Conservation (phyloP, 1,284 basidiomycete genomes). For the Pseudozyma hubeiensis region DNA sequence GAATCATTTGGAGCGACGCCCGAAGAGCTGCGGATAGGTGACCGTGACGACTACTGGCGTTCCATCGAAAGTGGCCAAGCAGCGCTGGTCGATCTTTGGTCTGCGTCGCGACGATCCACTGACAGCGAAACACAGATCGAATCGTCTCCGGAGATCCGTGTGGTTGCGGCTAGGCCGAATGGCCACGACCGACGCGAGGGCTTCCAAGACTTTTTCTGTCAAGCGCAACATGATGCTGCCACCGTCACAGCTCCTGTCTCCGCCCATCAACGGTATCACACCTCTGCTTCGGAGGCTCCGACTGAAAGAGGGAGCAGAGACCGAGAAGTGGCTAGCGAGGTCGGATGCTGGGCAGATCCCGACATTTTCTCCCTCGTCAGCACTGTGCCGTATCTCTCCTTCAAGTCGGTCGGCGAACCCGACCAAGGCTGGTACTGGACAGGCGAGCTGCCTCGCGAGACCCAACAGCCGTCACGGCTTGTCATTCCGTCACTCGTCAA, state of each 20-base stretch:
- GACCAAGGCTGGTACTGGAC: slow-evolving; percentile 34
- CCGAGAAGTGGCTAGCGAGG: slow-evolving; percentile 3
- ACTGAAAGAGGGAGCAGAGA: not conserved
- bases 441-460: slow-evolving; percentile 33
- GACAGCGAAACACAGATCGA: not conserved
- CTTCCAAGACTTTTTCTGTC: slow-evolving; percentile 44
- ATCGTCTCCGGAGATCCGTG: slow-evolving; percentile 24
- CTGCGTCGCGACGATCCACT: not conserved
- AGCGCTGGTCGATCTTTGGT: slow-evolving; percentile 30
- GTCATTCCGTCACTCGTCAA: slow-evolving; percentile 7
- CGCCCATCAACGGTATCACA: not conserved
- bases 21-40: slow-evolving; percentile 25
- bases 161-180: slow-evolving; percentile 30
- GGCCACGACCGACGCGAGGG: slow-evolving; percentile 45
- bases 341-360: slow-evolving; percentile 41
- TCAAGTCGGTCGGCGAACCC: slow-evolving; percentile 16
- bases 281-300: slow-evolving; percentile 1
- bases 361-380: slow-evolving; percentile 36
- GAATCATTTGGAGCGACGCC: not conserved
- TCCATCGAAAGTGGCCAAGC: slow-evolving; percentile 23
- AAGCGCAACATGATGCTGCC: slow-evolving; percentile 24
- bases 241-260: not conserved
- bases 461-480: not conserved
- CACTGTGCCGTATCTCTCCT: slow-evolving; percentile 25
- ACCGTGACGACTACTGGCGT: slow-evolving; percentile 35